Conservation (phyloP, 1,284 basidiomycete genomes). For the Boletus smithii region DNA sequence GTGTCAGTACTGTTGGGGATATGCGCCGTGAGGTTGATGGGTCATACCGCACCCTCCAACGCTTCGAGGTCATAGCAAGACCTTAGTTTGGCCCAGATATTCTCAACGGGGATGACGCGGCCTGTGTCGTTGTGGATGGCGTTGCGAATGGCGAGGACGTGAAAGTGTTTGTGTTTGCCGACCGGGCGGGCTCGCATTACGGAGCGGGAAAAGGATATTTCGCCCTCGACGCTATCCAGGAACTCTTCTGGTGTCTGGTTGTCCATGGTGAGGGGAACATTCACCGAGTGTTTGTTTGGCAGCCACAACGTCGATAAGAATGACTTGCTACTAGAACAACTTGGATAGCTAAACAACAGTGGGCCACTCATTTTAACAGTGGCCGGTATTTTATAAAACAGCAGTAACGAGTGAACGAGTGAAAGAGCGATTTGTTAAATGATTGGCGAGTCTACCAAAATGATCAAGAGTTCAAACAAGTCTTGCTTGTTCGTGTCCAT, state of each 20-base stretch:
- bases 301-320: too few relatives aligned
- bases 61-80: slow-evolving; percentile 74
- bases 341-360: slow-evolving; percentile 25
- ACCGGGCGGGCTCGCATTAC: slow-evolving; percentile 74
- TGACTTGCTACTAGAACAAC: slow-evolving; percentile 23
- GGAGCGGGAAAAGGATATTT: slow-evolving; percentile 76
- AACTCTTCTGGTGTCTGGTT: slow-evolving; percentile 38
- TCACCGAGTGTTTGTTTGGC: slow-evolving; percentile 17
- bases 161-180: slow-evolving; percentile 76
- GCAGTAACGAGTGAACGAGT: slow-evolving; percentile 23
- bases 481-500: slow-evolving; percentile 20
- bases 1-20: background rate
- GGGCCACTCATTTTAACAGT: slow-evolving; percentile 6
- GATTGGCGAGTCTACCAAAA: slow-evolving; percentile 19
- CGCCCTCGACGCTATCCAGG: slow-evolving; percentile 71
- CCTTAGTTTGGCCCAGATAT: slow-evolving; percentile 72
- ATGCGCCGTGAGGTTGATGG: slow-evolving; percentile 6
- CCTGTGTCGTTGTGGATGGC: slow-evolving; percentile 70
- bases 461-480: slow-evolving; percentile 14
- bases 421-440: slow-evolving; percentile 19
- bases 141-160: slow-evolving; percentile 69
- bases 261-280: slow-evolving; percentile 21
- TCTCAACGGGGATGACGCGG: slow-evolving; percentile 54
- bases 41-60: slow-evolving; percentile 60
- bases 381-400: slow-evolving; percentile 27